A percentile compares a stretch with the other conserved stretches of the same genome.
Conservation (phyloP, 2,329 filamentous ascomycete species). For the Clonostachys rhizophaga region DNA sequence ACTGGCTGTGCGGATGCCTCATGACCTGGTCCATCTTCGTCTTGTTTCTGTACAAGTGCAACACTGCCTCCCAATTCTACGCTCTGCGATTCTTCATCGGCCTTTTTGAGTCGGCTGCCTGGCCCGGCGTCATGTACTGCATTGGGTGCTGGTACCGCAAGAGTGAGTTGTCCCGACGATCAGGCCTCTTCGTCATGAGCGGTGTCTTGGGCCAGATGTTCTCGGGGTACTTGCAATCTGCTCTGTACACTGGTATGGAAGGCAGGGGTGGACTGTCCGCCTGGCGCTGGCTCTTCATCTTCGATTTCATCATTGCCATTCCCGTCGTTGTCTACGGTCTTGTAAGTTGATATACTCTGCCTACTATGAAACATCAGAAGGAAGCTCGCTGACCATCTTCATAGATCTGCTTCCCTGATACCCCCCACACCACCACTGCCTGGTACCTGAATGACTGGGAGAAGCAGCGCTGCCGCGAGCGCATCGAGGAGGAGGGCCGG, state of each 20-base stretch:
- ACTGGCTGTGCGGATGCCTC: slow-evolving; percentile 31
- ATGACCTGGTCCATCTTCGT: slow-evolving; percentile 31
- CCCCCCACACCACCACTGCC: slow-evolving; percentile 31
- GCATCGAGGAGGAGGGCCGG: slow-evolving; percentile 57
- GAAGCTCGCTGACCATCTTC: not conserved
- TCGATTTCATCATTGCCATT: slow-evolving; percentile 27
- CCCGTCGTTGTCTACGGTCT: slow-evolving; percentile 19
- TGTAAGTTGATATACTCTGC: not conserved
- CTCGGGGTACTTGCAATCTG: slow-evolving; percentile 25
- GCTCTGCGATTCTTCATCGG: slow-evolving; percentile 50
- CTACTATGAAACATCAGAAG: not conserved
- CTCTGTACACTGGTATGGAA: slow-evolving; percentile 23
- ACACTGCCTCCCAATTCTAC: slow-evolving; percentile 29
- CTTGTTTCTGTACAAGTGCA: slow-evolving; percentile 28
- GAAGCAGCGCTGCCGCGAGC: slow-evolving; percentile 56
- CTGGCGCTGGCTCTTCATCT: slow-evolving; percentile 32
- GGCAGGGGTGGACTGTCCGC: slow-evolving; percentile 22
- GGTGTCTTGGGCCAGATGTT: slow-evolving; percentile 40
- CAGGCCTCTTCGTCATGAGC: slow-evolving; percentile 53
- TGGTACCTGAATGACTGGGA: slow-evolving; percentile 48
- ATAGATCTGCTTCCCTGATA: slow-evolving; percentile 31
- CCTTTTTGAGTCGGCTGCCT: slow-evolving; percentile 48
- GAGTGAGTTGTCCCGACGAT: slow-evolving; percentile 51
- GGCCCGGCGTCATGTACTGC: slow-evolving; percentile 47
- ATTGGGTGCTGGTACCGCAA: slow-evolving; percentile 57